Evolutionary conservation across 2,329 filamentous ascomycete species (phyloP).

Genomic region (Fusarium pseudocircinatum): DNA sequence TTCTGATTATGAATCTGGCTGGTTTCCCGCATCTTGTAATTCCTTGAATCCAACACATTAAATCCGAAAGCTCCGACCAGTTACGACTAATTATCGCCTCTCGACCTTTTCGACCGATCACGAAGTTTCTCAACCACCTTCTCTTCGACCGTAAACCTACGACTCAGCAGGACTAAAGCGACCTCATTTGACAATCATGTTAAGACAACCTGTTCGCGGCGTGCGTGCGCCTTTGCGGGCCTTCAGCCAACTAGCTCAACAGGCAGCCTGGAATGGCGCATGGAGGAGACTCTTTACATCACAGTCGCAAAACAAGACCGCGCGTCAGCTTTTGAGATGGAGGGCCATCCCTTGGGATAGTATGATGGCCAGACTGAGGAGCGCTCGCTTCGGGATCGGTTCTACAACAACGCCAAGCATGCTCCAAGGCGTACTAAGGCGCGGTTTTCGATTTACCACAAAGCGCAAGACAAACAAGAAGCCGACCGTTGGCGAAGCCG

Average conservation of each 20-base stretch:
- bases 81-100: slow-evolving; percentile 32
- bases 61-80: slow-evolving; percentile 39
- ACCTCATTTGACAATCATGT: slow-evolving; percentile 29
- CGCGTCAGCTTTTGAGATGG: slow-evolving; percentile 37
- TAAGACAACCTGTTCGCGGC: slow-evolving; percentile 41
- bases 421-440: slow-evolving; percentile 40
- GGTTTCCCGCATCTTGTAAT: slow-evolving; percentile 5
- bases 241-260: slow-evolving; percentile 30
- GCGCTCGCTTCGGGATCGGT: slow-evolving; percentile 17
- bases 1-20: slow-evolving; percentile 11
- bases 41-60: slow-evolving; percentile 15
- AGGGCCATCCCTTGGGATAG: slow-evolving; percentile 31
- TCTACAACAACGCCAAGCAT: slow-evolving; percentile 31
- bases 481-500: slow-evolving; percentile 32
- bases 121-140: slow-evolving; percentile 17
- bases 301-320: slow-evolving; percentile 31
- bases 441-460: slow-evolving; percentile 50
- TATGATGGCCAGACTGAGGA: slow-evolving; percentile 31
- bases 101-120: slow-evolving; percentile 17
- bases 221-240: slow-evolving; percentile 33
- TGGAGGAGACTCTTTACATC: slow-evolving; percentile 45
- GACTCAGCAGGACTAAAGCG: background rate
- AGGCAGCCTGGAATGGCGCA: slow-evolving; percentile 41
- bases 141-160: background rate
- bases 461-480: slow-evolving; percentile 44